Evolutionary conservation across 352 stramenopile genomes (phyloP).

Genomic region (Globisporangium viniferum): DNA sequence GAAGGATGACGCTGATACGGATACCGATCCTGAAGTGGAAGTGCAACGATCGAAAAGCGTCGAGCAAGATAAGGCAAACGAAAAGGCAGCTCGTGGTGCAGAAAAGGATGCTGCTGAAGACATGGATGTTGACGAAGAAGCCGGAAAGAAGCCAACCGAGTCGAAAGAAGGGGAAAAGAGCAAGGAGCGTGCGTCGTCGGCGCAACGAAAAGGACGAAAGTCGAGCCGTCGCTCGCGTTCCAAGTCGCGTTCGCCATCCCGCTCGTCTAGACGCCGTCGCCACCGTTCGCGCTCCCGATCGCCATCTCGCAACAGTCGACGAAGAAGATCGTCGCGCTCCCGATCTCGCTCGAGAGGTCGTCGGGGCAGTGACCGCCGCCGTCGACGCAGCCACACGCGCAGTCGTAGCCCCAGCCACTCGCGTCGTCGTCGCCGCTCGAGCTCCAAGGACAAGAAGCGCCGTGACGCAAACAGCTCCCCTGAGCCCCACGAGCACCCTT

Average conservation of each 20-base stretch:
- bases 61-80: conserved; percentile 4
- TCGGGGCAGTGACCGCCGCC: conserved; percentile 31
- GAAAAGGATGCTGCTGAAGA: conserved; percentile 18
- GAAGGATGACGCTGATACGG: conserved; percentile 18
- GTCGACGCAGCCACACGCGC: conserved; percentile 39
- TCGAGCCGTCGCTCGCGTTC: conserved; percentile 57
- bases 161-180: conserved; percentile 13
- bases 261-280: conserved; percentile 48
- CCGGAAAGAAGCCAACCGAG: background rate
- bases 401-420: conserved; percentile 49
- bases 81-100: background rate
- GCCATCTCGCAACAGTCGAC: conserved; percentile 36
- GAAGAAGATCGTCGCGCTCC: conserved; percentile 37
- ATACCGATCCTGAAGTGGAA: conserved; percentile 5
- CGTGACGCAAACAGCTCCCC: conserved; percentile 56
- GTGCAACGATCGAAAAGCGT: background rate
- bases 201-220: conserved; percentile 23
- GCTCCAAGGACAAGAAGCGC: conserved; percentile 44
- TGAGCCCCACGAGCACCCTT: conserved; percentile 37
- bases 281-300: conserved; percentile 56
- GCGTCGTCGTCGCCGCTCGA: conserved; percentile 56
- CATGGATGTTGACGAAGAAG: conserved; percentile 17
- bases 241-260: conserved; percentile 47
- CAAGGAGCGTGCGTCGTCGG: conserved; percentile 12
- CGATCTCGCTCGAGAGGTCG: conserved; percentile 43